Evolutionary conservation across 352 stramenopile species (phyloP).

Genomic region (Globisporangium heterothallicum): DNA sequence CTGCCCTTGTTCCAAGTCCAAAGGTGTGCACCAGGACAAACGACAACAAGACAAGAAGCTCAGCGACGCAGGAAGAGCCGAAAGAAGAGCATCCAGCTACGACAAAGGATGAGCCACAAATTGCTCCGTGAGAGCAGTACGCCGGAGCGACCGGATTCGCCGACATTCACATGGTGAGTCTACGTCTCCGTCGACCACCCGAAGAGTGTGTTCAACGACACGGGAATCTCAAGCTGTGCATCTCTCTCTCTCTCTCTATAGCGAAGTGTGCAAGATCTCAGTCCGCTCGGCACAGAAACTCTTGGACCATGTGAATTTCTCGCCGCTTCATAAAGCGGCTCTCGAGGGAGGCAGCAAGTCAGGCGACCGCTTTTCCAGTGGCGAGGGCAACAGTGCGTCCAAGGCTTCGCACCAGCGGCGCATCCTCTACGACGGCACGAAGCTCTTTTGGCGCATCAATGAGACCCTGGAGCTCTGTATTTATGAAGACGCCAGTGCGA

Average conservation of each 20-base stretch:
- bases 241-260: constrained; percentile 15
- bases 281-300: constrained; percentile 84
- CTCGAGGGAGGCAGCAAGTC: constrained; percentile 37
- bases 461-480: constrained; percentile 83
- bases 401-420: constrained; percentile 32
- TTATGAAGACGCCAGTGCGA: constrained; percentile 64
- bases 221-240: not conserved
- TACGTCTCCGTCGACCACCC: too few species aligned
- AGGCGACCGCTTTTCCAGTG: constrained; percentile 4
- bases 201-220: too few species aligned
- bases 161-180: constrained; percentile 73
- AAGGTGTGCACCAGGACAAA: too few species aligned
- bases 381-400: constrained; percentile 15
- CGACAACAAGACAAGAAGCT: too few species aligned
- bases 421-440: constrained; percentile 78
- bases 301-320: constrained; percentile 86
- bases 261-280: constrained; percentile 86
- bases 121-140: constrained; percentile 8
- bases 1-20: too few species aligned
- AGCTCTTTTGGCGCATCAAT: constrained; percentile 86
- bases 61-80: too few species aligned
- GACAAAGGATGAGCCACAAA: constrained; percentile 6
- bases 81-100: too few species aligned
- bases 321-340: constrained; percentile 77
- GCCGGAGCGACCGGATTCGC: constrained; percentile 31